phyloP scores from a whole-genome alignment of 805 yeast species.

The Wickerhamiella brachini region DNA sequence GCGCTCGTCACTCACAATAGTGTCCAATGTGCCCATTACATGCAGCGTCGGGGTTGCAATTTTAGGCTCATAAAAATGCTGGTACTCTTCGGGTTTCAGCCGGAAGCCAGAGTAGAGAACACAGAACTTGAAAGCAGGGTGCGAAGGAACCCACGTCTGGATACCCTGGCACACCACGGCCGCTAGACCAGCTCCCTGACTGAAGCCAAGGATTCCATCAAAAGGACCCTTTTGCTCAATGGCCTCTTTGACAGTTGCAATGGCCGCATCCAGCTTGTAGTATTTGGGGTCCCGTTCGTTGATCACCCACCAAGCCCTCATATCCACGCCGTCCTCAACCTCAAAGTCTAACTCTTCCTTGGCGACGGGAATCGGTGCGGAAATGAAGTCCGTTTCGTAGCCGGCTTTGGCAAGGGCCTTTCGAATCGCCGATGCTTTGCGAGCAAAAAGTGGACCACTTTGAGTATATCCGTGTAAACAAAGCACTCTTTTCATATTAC shows the following conservation, averaged over 20 bases:
- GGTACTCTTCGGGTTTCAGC: constrained; percentile 18
- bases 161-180: constrained; percentile 44
- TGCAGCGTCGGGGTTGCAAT: constrained; percentile 43
- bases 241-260: constrained; percentile 38
- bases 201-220: constrained; percentile 79
- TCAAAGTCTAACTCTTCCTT: constrained; percentile 65
- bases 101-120: constrained; percentile 57
- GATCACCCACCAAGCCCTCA: constrained; percentile 69
- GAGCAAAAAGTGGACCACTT: constrained; percentile 68
- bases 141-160: constrained; percentile 40
- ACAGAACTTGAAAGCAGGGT: constrained; percentile 50
- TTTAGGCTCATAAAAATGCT: constrained; percentile 22
- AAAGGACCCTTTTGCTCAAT: constrained; percentile 63
- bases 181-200: constrained; percentile 88
- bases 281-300: constrained; percentile 24
- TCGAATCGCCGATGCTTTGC: constrained; percentile 79
- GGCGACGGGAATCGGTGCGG: constrained; percentile 58
- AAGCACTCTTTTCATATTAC: constrained; percentile 43
- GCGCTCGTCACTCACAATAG: constrained; percentile 66
- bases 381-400: constrained; percentile 59
- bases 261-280: constrained; percentile 29
- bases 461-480: constrained; percentile 79
- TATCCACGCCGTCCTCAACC: constrained; percentile 23
- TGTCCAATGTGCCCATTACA: constrained; percentile 74
- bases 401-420: constrained; percentile 55